phyloP scores from a whole-genome alignment of 768 basidiomycete genomes.

The Leccinum longicurvipes region DNA sequence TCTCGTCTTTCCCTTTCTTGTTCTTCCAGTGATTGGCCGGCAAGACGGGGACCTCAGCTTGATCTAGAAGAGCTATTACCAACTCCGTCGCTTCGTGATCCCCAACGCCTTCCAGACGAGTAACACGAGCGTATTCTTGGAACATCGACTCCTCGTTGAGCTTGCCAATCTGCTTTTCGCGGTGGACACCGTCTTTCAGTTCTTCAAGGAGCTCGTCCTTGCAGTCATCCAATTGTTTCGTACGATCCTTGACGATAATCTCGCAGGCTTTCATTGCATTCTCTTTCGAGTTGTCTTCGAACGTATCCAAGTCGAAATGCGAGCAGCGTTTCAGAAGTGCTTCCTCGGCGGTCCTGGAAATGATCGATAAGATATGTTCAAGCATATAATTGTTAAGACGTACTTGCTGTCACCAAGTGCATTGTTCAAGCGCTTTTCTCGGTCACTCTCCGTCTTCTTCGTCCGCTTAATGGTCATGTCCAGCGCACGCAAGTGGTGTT shows the following conservation, averaged over 20 bases:
- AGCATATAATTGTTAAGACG: conserved; percentile 4
- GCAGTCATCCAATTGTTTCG: conserved; percentile 76
- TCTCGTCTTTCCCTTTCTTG: conserved; percentile 54
- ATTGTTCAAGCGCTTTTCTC: conserved; percentile 83
- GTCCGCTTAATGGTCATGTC: conserved; percentile 76
- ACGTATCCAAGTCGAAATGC: conserved; percentile 85
- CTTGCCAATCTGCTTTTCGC: conserved; percentile 66
- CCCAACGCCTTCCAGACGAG: conserved; percentile 60
- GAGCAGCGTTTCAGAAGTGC: conserved; percentile 93
- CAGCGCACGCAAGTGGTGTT: conserved; percentile 86
- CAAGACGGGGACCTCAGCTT: conserved; percentile 49
- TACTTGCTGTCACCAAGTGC: conserved; percentile 88
- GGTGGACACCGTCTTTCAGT: conserved; percentile 60
- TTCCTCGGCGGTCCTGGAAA: conserved; percentile 76
- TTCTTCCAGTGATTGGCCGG: conserved; percentile 35
- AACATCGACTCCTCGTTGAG: conserved; percentile 72
- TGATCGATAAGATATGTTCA: neutral
- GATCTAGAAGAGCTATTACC: conserved; percentile 54
- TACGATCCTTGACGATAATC: conserved; percentile 81
- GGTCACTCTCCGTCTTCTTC: conserved; percentile 71
- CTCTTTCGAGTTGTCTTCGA: conserved; percentile 44
- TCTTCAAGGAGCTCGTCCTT: conserved; percentile 65
- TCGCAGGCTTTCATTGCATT: conserved; percentile 93
- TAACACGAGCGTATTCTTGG: conserved; percentile 70
- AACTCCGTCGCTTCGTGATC: conserved; percentile 73